phyloP scores from a whole-genome alignment of 2,329 filamentous ascomycete species.

The Phoma sp. region DNA sequence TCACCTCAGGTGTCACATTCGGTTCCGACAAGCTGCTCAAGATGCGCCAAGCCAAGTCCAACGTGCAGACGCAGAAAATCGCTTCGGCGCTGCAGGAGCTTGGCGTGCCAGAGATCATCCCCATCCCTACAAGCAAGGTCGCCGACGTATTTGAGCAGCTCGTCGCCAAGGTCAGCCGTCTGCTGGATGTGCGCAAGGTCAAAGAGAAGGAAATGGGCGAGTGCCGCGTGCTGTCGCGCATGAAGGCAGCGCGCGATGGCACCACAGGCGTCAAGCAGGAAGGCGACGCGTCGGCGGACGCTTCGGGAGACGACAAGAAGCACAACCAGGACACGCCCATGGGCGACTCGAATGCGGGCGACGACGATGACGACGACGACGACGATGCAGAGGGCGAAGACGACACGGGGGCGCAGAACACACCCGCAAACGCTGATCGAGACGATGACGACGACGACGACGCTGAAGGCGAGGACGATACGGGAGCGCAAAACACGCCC shows the following conservation, averaged over 20 bases:
- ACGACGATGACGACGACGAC: slow-evolving; percentile 32
- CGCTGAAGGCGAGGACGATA: slow-evolving; percentile 25
- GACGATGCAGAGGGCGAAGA: slow-evolving; percentile 35
- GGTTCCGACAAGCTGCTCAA: slow-evolving; percentile 83
- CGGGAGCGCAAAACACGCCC: slow-evolving; percentile 8
- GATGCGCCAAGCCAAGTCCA: slow-evolving; percentile 76
- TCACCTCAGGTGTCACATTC: slow-evolving; percentile 87
- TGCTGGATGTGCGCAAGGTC: slow-evolving; percentile 76
- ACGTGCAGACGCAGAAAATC: slow-evolving; percentile 77
- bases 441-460: slow-evolving; percentile 40
- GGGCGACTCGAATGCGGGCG: slow-evolving; percentile 34
- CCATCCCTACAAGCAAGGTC: slow-evolving; percentile 76
- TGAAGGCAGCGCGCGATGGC: slow-evolving; percentile 39
- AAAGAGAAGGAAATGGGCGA: slow-evolving; percentile 78
- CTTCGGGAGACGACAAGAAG: slow-evolving; percentile 3
- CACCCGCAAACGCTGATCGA: slow-evolving; percentile 14
- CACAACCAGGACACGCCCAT: slow-evolving; percentile 38
- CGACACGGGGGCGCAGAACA: slow-evolving; percentile 16
- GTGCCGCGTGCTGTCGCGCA: slow-evolving; percentile 48
- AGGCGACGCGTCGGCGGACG: not conserved
- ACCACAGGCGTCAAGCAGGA: slow-evolving; percentile 20
- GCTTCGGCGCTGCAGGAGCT: slow-evolving; percentile 73
- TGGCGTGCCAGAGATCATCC: slow-evolving; percentile 71
- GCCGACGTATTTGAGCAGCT: slow-evolving; percentile 74
- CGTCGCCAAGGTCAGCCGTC: slow-evolving; percentile 68